phyloP scores from a whole-genome alignment of 768 basidiomycete species.

The Neoboletus subvelutipes region DNA sequence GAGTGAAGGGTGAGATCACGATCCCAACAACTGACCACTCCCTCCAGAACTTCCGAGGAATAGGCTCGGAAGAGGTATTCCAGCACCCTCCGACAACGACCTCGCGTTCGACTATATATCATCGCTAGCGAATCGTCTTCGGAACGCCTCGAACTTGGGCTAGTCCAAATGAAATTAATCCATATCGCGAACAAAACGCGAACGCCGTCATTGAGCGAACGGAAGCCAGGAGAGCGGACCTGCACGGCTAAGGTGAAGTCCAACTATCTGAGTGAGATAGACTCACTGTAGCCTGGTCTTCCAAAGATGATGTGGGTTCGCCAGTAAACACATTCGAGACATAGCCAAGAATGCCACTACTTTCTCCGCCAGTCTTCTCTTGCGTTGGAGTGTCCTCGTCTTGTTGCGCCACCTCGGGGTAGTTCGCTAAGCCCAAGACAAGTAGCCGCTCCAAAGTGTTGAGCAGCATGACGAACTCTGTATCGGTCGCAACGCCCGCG shows the following conservation, averaged over 20 bases:
- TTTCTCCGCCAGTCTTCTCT: conserved; percentile 56
- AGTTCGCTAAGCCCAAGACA: conserved; percentile 65
- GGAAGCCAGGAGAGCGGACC: conserved; percentile 74
- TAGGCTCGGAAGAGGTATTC: conserved; percentile 85
- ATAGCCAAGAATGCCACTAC: conserved; percentile 77
- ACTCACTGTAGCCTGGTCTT: conserved; percentile 61
- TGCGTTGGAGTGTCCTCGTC: conserved; percentile 55
- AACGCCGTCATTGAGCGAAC: conserved; percentile 77
- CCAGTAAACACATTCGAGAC: conserved; percentile 90
- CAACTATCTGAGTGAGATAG: not conserved
- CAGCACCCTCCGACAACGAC: conserved; percentile 73
- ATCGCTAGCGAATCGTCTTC: conserved; percentile 67
- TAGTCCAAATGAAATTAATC: conserved; percentile 56
- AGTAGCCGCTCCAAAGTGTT: conserved; percentile 83
- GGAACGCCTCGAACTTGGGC: conserved; percentile 45
- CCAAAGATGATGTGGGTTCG: conserved; percentile 50
- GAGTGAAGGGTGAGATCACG: conserved; percentile 48
- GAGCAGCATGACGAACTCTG: conserved; percentile 81
- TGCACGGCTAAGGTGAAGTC: conserved; percentile 9
- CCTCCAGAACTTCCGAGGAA: conserved; percentile 80
- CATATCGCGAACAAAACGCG: conserved; percentile 77
- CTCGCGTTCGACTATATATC: conserved; percentile 63
- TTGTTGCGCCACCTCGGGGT: conserved; percentile 44
- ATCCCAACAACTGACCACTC: conserved; percentile 81
- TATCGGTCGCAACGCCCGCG: conserved; percentile 61